Evolutionary conservation across 164 flowering plant species (phyloP).

Genomic region (Liriodendron chinense): DNA sequence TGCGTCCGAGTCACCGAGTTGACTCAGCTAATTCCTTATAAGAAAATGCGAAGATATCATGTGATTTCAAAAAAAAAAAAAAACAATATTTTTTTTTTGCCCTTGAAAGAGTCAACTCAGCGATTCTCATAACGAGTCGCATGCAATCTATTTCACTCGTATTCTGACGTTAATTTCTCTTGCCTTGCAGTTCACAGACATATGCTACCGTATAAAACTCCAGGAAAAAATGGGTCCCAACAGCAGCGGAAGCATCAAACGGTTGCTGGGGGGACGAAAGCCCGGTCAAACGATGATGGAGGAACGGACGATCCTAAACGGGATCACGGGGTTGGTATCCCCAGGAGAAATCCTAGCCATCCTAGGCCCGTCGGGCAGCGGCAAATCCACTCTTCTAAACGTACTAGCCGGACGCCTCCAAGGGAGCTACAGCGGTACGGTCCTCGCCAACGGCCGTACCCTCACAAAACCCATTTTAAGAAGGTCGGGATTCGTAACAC

Average conservation of each 20-base stretch:
- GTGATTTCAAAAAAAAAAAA: neutral
- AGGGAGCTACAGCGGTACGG: conserved; percentile 49
- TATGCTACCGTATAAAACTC: conserved; percentile 49
- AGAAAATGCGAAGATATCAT: neutral
- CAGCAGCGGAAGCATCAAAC: neutral
- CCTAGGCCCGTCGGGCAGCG: conserved; percentile 93
- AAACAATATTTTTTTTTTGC: too few relatives aligned
- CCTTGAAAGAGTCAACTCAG: neutral
- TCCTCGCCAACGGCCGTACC: conserved; percentile 49
- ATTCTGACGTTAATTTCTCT: neutral
- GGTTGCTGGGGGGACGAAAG: neutral
- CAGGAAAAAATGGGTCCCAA: conserved; percentile 19
- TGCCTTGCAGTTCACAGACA: conserved; percentile 57
- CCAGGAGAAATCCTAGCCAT: conserved; percentile 86
- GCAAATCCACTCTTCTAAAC: conserved; percentile 81
- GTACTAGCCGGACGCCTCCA: conserved; percentile 69
- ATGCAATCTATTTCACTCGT: neutral
- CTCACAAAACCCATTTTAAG: conserved; percentile 29
- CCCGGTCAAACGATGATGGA: conserved; percentile 5
- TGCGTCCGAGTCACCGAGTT: too few relatives aligned
- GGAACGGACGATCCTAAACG: conserved; percentile 52
- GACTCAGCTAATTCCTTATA: neutral
- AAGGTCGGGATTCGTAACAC: conserved; percentile 79
- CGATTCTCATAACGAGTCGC: neutral
- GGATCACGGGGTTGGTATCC: conserved; percentile 64